Conservation (phyloP, 306 rosid species). For the Cucurbita argyrosperma region DNA sequence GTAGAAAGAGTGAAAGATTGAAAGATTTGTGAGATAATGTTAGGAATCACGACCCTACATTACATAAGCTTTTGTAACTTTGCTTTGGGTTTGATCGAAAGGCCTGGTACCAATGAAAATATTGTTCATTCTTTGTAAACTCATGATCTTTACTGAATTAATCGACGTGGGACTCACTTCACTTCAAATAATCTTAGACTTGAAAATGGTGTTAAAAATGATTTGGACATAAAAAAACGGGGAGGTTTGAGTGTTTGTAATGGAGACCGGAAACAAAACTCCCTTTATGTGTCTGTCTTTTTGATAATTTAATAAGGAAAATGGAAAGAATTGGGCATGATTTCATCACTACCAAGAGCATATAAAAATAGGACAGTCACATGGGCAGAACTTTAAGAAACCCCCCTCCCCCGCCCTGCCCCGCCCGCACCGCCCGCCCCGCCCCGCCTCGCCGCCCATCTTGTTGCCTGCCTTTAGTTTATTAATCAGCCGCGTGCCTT, state of each 20-base stretch:
- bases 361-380: slow-evolving; percentile 52
- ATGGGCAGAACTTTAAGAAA: slow-evolving; percentile 45
- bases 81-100: too few relatives aligned
- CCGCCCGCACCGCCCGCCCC: too few relatives aligned
- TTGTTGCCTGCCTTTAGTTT: background rate
- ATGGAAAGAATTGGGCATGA: slow-evolving; percentile 26
- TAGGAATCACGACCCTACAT: too few relatives aligned
- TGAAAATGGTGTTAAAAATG: too few relatives aligned
- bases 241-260: slow-evolving; percentile 73
- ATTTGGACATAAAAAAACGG: slow-evolving; percentile 43
- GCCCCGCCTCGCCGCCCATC: too few relatives aligned
- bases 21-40: background rate
- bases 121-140: too few relatives aligned
- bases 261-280: slow-evolving; percentile 74
- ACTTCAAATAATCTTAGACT: too few relatives aligned
- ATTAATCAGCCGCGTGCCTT: slow-evolving; percentile 23
- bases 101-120: too few relatives aligned
- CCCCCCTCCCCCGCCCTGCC: background rate
- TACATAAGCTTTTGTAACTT: too few relatives aligned
- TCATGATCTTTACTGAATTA: too few relatives aligned
- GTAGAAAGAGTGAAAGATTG: slow-evolving; percentile 11
- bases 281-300: background rate
- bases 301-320: background rate
- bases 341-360: slow-evolving; percentile 39
- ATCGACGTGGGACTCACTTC: too few relatives aligned